These are phyloP conservation scores for Sporothrix globosa DNA, from an alignment of 2,329 filamentous ascomycete species.

Conservation along the genomic window DNA sequence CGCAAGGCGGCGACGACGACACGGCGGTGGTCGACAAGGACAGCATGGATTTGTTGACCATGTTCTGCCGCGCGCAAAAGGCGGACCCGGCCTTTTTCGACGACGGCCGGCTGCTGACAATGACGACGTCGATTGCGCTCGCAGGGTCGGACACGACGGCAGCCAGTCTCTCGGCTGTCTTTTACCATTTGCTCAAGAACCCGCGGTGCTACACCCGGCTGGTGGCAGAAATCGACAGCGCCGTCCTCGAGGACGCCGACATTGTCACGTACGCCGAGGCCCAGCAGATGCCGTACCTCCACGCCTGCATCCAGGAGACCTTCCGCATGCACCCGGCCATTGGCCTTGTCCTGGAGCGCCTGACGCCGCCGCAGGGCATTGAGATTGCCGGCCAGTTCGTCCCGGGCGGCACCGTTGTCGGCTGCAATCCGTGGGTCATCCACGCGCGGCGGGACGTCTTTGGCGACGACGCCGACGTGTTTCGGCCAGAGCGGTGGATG, in stretches of 20 bases:
- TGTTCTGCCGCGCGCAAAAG: conserved; percentile 28
- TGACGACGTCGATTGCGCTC: conserved; percentile 43
- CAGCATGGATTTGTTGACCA: conserved; percentile 41
- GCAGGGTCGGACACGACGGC: conserved; percentile 41
- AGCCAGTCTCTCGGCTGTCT: conserved; percentile 35
- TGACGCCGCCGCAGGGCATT: conserved; percentile 22
- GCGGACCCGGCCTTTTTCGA: conserved; percentile 18
- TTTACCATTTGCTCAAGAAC: conserved; percentile 38
- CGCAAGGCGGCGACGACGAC: background rate
- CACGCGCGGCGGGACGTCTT: conserved; percentile 44
- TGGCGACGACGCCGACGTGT: conserved; percentile 43
- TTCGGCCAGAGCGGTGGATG: conserved; percentile 51
- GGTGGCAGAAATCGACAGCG: conserved; percentile 21
- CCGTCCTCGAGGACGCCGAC: background rate
- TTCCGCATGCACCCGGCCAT: conserved; percentile 49
- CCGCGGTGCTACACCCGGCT: conserved; percentile 5
- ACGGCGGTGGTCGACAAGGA: background rate
- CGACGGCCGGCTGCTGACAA: conserved; percentile 27
- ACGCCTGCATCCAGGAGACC: conserved; percentile 54
- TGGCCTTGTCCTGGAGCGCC: conserved; percentile 25
- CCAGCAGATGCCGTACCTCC: conserved; percentile 50
- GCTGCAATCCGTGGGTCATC: conserved; percentile 46
- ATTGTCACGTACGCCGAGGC: conserved; percentile 21
- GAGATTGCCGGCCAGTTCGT: conserved; percentile 39
- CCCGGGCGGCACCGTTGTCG: conserved; percentile 43